A percentile compares a stretch with the other conserved stretches of the same genome.
phyloP scores from a whole-genome alignment of 176 grass and related monocot genomes.

The Urochloa ruziziensis region DNA sequence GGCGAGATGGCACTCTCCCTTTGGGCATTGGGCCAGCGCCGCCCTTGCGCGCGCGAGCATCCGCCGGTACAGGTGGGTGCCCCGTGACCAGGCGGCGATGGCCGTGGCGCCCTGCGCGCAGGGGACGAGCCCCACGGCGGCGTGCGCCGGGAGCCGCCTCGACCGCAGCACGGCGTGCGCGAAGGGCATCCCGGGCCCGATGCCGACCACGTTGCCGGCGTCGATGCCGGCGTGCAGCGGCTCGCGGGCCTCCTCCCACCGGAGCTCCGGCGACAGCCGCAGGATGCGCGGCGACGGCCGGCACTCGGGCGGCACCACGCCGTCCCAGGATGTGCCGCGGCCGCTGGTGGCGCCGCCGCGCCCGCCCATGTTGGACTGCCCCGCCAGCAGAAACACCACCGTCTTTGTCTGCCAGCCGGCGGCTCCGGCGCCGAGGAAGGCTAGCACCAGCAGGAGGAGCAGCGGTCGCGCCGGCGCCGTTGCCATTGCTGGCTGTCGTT shows the following conservation, averaged over 20 bases:
- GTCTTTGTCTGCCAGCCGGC: background rate
- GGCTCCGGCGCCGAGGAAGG: background rate
- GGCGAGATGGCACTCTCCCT: background rate
- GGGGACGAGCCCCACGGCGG: constrained; percentile 52
- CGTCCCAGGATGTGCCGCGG: constrained; percentile 51
- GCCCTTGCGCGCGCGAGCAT: constrained; percentile 36
- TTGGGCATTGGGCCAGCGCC: background rate
- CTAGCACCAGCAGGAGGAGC: background rate
- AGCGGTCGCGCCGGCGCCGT: background rate
- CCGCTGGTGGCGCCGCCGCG: constrained; percentile 47
- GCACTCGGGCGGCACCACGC: constrained; percentile 50
- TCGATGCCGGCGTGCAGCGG: constrained; percentile 75
- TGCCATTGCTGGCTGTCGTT: background rate
- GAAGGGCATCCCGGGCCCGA: constrained; percentile 67
- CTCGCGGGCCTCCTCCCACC: constrained; percentile 65
- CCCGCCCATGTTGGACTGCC: constrained; percentile 85
- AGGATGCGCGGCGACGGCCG: constrained; percentile 34
- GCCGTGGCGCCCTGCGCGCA: constrained; percentile 66
- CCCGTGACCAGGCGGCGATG: constrained; percentile 47
- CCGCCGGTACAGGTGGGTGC: constrained; percentile 36
- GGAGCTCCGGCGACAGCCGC: constrained; percentile 36
- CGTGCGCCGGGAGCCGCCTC: background rate
- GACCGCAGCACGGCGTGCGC: constrained; percentile 29
- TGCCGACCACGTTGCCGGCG: constrained; percentile 39
- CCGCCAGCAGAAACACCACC: constrained; percentile 57